Conservation (phyloP, 176 grass and related monocot species). For the Phoenix dactylifera region DNA sequence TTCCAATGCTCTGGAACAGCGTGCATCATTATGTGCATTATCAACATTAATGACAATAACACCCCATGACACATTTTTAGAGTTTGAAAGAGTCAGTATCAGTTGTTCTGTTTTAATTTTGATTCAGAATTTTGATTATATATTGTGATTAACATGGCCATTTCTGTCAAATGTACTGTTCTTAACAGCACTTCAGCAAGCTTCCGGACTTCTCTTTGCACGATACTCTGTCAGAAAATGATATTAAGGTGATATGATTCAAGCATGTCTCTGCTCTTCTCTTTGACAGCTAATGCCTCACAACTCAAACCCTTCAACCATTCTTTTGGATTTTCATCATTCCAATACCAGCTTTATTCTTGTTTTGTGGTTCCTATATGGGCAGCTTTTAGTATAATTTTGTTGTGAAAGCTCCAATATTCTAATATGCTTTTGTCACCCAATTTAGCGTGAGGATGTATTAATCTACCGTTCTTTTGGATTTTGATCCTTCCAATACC, state of each 20-base stretch:
- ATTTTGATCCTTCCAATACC: too few species aligned
- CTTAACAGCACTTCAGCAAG: conserved; percentile 65
- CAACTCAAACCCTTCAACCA: too few species aligned
- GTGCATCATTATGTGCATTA: conserved; percentile 61
- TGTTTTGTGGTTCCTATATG: too few species aligned
- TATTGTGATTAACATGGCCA: conserved; percentile 9
- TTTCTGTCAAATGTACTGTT: conserved; percentile 13
- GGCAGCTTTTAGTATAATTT: too few species aligned
- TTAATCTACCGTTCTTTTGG: too few species aligned
- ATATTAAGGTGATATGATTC: conserved; percentile 63
- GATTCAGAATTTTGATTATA: conserved; percentile 16
- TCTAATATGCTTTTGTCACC: too few species aligned
- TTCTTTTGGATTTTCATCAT: too few species aligned
- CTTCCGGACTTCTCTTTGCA: conserved; percentile 63
- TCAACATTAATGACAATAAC: conserved; percentile 81
- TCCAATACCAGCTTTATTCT: too few species aligned
- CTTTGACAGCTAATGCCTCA: too few species aligned
- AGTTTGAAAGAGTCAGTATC: conserved; percentile 73
- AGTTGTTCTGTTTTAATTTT: conserved; percentile 16
- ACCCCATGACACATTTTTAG: conserved; percentile 73
- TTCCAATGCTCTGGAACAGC: conserved; percentile 41
- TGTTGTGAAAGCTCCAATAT: too few species aligned
- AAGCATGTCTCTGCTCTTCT: too few species aligned
- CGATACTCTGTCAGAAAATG: conserved; percentile 60
- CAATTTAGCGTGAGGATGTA: too few species aligned